These are phyloP conservation scores for Entophlyctis luteolus DNA, from an alignment of 192 early-diverging fungal genomes.

Conservation along the genomic window DNA sequence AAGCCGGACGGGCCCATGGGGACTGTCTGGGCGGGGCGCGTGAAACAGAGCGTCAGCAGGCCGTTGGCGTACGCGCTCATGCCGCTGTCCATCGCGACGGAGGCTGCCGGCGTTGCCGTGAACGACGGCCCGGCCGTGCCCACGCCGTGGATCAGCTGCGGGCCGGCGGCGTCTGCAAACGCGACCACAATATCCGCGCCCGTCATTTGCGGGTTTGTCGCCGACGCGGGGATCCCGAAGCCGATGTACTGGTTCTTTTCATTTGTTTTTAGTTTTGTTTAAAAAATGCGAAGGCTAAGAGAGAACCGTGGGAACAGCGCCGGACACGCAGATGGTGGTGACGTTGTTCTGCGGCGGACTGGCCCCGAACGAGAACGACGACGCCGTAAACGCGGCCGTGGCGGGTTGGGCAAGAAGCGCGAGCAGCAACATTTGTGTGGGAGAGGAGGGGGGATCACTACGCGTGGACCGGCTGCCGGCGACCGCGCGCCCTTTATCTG, in stretches of 20 bases:
- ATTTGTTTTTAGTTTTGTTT: neutral
- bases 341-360: neutral
- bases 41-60: neutral
- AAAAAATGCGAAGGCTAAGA: neutral
- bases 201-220: conserved; percentile 2
- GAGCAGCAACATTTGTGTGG: too few species aligned
- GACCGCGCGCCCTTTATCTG: too few species aligned
- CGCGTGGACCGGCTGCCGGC: too few species aligned
- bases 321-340: neutral
- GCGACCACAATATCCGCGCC: conserved; percentile 4
- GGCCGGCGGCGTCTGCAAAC: neutral
- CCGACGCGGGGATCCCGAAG: conserved; percentile 1
- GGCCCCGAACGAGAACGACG: neutral
- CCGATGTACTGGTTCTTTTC: conserved; percentile 9
- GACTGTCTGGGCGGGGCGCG: neutral
- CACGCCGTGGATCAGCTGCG: neutral
- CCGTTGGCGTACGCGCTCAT: neutral
- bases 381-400: neutral
- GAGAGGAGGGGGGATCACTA: too few species aligned
- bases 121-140: neutral
- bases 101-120: neutral
- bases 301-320: neutral
- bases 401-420: neutral
- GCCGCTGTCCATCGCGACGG: neutral
- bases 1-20: neutral